Evolutionary conservation across 73 alveolate species (phyloP).

Genomic region (Blepharisma stoltei): DNA sequence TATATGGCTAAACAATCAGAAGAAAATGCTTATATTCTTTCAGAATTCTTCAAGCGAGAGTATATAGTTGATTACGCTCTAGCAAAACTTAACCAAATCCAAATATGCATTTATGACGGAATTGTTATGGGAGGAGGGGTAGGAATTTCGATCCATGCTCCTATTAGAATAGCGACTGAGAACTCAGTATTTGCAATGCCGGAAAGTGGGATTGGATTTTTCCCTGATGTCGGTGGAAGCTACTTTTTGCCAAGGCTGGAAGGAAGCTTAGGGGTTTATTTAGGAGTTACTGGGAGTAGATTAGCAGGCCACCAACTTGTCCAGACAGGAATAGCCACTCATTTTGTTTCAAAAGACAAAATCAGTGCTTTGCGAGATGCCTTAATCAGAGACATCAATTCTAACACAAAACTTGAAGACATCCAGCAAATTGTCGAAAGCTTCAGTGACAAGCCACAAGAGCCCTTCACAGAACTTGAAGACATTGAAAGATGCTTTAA

Average conservation of each 20-base stretch:
- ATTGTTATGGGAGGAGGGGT: constrained; percentile 97
- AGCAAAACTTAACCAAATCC: constrained; percentile 66
- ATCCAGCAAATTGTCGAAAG: constrained; percentile 43
- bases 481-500: constrained; percentile 40
- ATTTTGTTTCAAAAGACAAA: constrained; percentile 59
- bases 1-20: constrained; percentile 56
- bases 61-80: constrained; percentile 69
- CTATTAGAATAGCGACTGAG: constrained; percentile 90
- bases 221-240: constrained; percentile 93
- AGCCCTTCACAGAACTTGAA: not conserved
- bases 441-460: not conserved
- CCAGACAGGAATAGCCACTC: constrained; percentile 87
- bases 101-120: constrained; percentile 87
- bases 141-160: constrained; percentile 88
- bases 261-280: constrained; percentile 69
- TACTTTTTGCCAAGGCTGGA: constrained; percentile 80
- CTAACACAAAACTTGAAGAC: constrained; percentile 21
- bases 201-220: constrained; percentile 86
- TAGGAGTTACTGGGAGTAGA: constrained; percentile 87
- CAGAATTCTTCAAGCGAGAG: constrained; percentile 61
- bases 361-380: constrained; percentile 45
- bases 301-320: constrained; percentile 75
- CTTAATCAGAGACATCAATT: constrained; percentile 30
- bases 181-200: constrained; percentile 93
- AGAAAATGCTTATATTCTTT: constrained; percentile 38